Conservation (phyloP, 1,139 yeast species). For the Pneumocystis jirovecii region DNA sequence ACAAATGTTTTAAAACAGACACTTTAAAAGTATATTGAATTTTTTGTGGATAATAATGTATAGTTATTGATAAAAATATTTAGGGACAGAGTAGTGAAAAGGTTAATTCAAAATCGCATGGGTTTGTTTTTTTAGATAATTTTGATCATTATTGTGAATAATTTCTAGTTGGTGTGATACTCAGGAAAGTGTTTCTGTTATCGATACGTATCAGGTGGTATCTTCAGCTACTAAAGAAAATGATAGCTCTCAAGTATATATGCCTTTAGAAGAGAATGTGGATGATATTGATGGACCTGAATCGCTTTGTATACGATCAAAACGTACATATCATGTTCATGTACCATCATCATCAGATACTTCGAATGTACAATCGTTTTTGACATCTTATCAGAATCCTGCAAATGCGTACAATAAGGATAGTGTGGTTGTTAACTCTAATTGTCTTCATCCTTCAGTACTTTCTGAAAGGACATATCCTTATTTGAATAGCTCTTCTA, state of each 20-base stretch:
- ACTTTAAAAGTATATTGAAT: conserved; percentile 9
- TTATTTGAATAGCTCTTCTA: not conserved
- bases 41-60: not conserved
- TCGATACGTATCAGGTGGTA: conserved; percentile 9
- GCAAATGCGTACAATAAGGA: not conserved
- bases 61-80: not conserved
- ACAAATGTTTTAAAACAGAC: conserved; percentile 10
- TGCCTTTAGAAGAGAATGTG: conserved; percentile 6
- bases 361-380: not conserved
- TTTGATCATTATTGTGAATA: conserved; percentile 1
- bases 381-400: not conserved
- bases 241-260: not conserved
- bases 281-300: conserved; percentile 10
- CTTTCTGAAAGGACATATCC: not conserved
- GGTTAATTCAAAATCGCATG: not conserved
- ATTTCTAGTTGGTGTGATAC: conserved; percentile 4
- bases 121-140: not conserved
- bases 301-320: conserved; percentile 9
- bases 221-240: conserved; percentile 4
- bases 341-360: not conserved
- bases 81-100: not conserved
- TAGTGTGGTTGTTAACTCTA: not conserved
- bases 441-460: not conserved
- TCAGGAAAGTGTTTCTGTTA: conserved; percentile 8
- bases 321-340: conserved; percentile 9